These are phyloP conservation scores for Schwanniomyces vanrijiae DNA, from an alignment of 805 yeast genomes.

Conservation along the genomic window DNA sequence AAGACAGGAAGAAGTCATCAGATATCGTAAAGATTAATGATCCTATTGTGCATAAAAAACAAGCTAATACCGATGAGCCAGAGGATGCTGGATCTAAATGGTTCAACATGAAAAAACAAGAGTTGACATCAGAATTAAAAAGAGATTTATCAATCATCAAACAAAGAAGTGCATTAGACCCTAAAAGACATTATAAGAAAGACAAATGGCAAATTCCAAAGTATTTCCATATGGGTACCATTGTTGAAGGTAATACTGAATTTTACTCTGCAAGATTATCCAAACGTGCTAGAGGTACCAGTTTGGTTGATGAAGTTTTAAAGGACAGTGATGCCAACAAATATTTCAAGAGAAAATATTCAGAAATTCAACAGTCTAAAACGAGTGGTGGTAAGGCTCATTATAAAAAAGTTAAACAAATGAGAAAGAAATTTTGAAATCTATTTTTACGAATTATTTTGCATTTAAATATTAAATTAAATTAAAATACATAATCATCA, in stretches of 20 bases:
- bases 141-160: slow-evolving; percentile 77
- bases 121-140: slow-evolving; percentile 66
- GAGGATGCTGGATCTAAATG: slow-evolving; percentile 59
- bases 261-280: slow-evolving; percentile 66
- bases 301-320: slow-evolving; percentile 80
- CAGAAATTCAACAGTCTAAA: slow-evolving; percentile 69
- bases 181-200: slow-evolving; percentile 91
- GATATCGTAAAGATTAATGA: slow-evolving; percentile 44
- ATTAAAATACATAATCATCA: neutral
- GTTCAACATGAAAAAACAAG: slow-evolving; percentile 80
- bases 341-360: slow-evolving; percentile 83
- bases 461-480: slow-evolving; percentile 1
- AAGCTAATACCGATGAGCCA: slow-evolving; percentile 14
- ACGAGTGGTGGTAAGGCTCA: slow-evolving; percentile 65
- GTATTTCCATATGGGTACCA: slow-evolving; percentile 84
- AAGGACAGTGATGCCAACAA: slow-evolving; percentile 65
- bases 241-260: slow-evolving; percentile 80
- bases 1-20: slow-evolving; percentile 2
- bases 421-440: slow-evolving; percentile 52
- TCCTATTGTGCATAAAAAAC: slow-evolving; percentile 32
- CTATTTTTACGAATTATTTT: neutral
- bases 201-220: slow-evolving; percentile 78
- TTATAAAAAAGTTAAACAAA: slow-evolving; percentile 61
- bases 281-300: slow-evolving; percentile 70
- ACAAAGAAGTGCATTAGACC: slow-evolving; percentile 89